These are phyloP conservation scores for Sanguinoderma infundibulare DNA, from an alignment of 1,284 basidiomycete genomes.

Conservation along the genomic window DNA sequence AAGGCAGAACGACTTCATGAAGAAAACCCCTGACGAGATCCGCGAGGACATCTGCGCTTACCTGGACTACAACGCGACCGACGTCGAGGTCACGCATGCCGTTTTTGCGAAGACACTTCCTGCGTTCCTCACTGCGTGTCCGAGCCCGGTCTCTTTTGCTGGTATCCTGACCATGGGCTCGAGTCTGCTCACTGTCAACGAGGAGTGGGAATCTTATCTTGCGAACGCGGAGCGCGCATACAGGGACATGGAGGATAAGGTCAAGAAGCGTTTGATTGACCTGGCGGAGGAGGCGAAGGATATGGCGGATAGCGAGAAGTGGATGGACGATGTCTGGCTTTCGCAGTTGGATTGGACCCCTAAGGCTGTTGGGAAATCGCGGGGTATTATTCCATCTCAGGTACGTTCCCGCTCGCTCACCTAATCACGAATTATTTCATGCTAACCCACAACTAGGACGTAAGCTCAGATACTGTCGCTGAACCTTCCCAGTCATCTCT, in stretches of 20 bases:
- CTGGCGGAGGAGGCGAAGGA: slow-evolving; percentile 70
- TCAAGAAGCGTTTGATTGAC: slow-evolving; percentile 68
- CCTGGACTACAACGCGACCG: slow-evolving; percentile 87
- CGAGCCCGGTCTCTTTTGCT: slow-evolving; percentile 92
- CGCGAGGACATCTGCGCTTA: slow-evolving; percentile 74
- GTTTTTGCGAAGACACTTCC: slow-evolving; percentile 88
- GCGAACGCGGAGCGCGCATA: slow-evolving; percentile 81
- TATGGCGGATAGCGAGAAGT: slow-evolving; percentile 51
- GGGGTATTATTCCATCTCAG: slow-evolving; percentile 48
- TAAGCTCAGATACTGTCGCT: background rate
- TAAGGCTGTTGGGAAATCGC: slow-evolving; percentile 77
- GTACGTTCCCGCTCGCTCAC: slow-evolving; percentile 18
- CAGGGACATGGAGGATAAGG: slow-evolving; percentile 73
- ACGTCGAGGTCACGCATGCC: slow-evolving; percentile 85
- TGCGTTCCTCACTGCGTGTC: slow-evolving; percentile 83
- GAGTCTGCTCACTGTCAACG: slow-evolving; percentile 89
- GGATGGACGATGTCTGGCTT: slow-evolving; percentile 86
- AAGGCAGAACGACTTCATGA: slow-evolving; percentile 81
- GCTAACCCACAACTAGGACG: background rate
- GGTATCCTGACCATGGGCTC: slow-evolving; percentile 94
- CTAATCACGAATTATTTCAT: slow-evolving; percentile 5
- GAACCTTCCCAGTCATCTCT: background rate
- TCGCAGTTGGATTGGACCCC: slow-evolving; percentile 96
- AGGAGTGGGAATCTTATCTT: slow-evolving; percentile 88
- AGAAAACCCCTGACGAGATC: slow-evolving; percentile 66